These are phyloP conservation scores for Aspergillus texensis DNA, from an alignment of 2,329 filamentous ascomycete genomes.

Conservation along the genomic window DNA sequence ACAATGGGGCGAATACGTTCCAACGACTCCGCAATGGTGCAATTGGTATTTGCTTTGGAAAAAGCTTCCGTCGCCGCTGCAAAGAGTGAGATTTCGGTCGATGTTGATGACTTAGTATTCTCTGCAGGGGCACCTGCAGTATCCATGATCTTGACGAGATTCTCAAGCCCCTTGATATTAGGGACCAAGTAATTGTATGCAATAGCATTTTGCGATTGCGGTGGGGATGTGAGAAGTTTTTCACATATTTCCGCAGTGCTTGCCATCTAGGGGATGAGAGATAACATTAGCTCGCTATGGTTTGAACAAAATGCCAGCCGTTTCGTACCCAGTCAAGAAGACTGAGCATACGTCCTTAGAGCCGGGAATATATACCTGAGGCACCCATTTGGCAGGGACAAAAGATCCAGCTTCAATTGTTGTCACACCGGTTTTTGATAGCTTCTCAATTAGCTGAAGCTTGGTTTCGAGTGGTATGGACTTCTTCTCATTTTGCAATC, in stretches of 20 bases:
- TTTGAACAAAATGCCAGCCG: not conserved
- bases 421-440: conserved; percentile 52
- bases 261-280: conserved; percentile 56
- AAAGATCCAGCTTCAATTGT: conserved; percentile 58
- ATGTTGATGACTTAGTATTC: conserved; percentile 29
- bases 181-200: conserved; percentile 69
- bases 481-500: conserved; percentile 57
- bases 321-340: not conserved
- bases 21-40: conserved; percentile 64
- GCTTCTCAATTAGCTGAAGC: conserved; percentile 51
- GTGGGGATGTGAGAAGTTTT: conserved; percentile 54
- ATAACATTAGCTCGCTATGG: not conserved
- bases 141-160: conserved; percentile 58
- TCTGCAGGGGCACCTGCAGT: conserved; percentile 38
- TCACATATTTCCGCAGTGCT: conserved; percentile 64
- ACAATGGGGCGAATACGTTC: conserved; percentile 62
- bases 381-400: conserved; percentile 58
- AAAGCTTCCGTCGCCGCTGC: conserved; percentile 67
- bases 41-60: conserved; percentile 68
- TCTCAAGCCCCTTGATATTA: conserved; percentile 64
- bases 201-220: conserved; percentile 53
- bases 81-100: conserved; percentile 64
- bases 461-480: conserved; percentile 52
- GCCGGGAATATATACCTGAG: conserved; percentile 44
- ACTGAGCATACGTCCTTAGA: not conserved